These are phyloP conservation scores for Claviceps purpurea DNA, from an alignment of 2,329 filamentous ascomycete species.

Conservation along the genomic window DNA sequence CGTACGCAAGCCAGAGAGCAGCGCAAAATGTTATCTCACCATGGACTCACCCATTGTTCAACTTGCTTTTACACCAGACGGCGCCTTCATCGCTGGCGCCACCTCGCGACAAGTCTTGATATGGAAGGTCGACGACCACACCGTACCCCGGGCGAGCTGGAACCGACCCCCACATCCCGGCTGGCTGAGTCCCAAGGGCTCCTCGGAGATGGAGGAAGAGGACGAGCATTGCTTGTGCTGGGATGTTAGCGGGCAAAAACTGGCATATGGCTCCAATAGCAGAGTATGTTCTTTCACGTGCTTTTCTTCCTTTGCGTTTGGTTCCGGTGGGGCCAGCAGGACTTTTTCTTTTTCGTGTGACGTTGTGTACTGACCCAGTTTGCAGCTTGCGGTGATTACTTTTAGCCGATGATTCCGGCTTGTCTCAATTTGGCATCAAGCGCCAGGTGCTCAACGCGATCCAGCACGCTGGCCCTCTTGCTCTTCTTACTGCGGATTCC, in stretches of 20 bases:
- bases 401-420: constrained; percentile 26
- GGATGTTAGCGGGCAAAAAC: constrained; percentile 47
- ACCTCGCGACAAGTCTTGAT: constrained; percentile 46
- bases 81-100: constrained; percentile 48
- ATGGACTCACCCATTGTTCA: constrained; percentile 46
- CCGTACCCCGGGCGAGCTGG: constrained; percentile 48
- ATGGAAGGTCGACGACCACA: constrained; percentile 49
- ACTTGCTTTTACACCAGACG: constrained; percentile 49
- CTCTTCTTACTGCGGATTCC: not conserved
- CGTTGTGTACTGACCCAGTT: not conserved
- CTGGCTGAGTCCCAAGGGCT: constrained; percentile 44
- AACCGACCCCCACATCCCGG: constrained; percentile 39
- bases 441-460: not conserved
- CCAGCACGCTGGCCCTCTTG: not conserved
- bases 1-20: constrained; percentile 38
- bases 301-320: not conserved
- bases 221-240: constrained; percentile 48
- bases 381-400: constrained; percentile 36
- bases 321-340: not conserved
- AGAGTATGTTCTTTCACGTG: constrained; percentile 31
- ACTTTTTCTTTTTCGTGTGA: not conserved
- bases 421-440: not conserved
- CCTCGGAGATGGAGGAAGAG: constrained; percentile 41
- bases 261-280: constrained; percentile 51
- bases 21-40: constrained; percentile 45